Evolutionary conservation across 2,329 filamentous ascomycete species (phyloP).

Genomic region (Fusarium aywerte): DNA sequence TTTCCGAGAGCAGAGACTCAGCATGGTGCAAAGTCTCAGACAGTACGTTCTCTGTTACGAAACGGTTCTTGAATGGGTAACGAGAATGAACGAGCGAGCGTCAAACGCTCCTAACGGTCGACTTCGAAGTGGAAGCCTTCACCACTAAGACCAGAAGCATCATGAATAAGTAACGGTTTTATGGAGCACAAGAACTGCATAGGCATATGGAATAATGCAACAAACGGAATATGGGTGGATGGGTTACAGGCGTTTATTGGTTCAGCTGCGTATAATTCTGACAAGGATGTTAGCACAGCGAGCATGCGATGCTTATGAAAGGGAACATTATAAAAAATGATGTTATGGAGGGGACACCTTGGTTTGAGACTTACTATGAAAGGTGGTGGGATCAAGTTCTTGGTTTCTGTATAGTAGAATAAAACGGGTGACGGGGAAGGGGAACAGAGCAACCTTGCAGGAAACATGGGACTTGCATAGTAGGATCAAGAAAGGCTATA

Average conservation of each 20-base stretch:
- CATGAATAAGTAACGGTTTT: slow-evolving; percentile 29
- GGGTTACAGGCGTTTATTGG: slow-evolving; percentile 36
- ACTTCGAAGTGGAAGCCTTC: slow-evolving; percentile 50
- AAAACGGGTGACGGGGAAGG: slow-evolving; percentile 15
- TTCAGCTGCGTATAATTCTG: slow-evolving; percentile 23
- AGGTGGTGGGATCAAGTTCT: slow-evolving; percentile 7
- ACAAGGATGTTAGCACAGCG: slow-evolving; percentile 19
- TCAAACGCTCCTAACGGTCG: slow-evolving; percentile 35
- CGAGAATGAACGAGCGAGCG: slow-evolving; percentile 56
- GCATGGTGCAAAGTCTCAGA: slow-evolving; percentile 94
- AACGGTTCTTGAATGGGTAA: slow-evolving; percentile 88
- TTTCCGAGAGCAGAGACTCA: slow-evolving; percentile 86
- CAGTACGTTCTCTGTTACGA: slow-evolving; percentile 98
- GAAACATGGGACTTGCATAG: slow-evolving; percentile 30
- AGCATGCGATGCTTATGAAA: slow-evolving; percentile 36
- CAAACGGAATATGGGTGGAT: slow-evolving; percentile 16
- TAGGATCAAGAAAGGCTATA: slow-evolving; percentile 25
- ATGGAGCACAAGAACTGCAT: slow-evolving; percentile 38
- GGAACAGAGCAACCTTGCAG: slow-evolving; percentile 9
- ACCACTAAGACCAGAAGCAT: slow-evolving; percentile 30
- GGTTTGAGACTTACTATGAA: slow-evolving; percentile 24
- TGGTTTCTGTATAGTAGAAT: slow-evolving; percentile 42
- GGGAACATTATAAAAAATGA: slow-evolving; percentile 30
- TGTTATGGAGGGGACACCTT: slow-evolving; percentile 1
- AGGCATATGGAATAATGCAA: slow-evolving; percentile 28